Evolutionary conservation across 805 yeast genomes (phyloP).

Genomic region (Candida morakotiae): DNA sequence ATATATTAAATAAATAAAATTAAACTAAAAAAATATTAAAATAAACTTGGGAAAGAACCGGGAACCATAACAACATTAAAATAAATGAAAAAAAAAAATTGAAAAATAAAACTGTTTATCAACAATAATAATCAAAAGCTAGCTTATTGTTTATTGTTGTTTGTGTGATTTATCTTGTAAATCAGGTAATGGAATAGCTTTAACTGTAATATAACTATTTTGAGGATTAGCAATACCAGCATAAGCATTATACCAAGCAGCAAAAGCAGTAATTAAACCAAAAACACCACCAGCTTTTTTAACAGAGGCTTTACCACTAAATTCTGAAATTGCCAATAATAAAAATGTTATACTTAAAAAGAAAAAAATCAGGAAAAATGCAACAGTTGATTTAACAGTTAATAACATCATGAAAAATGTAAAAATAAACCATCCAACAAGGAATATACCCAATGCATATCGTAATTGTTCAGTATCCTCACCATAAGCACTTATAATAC

Average conservation of each 20-base stretch:
- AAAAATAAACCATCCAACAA: slow-evolving; percentile 42
- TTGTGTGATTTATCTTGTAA: slow-evolving; percentile 13
- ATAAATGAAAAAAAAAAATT: neutral
- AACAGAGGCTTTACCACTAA: slow-evolving; percentile 24
- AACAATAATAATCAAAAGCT: too few relatives aligned
- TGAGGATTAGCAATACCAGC: slow-evolving; percentile 53
- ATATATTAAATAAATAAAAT: neutral
- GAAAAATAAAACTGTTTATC: neutral
- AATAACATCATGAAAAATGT: slow-evolving; percentile 38
- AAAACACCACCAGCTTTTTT: slow-evolving; percentile 42
- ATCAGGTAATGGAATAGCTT: slow-evolving; percentile 44
- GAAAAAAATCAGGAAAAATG: slow-evolving; percentile 39
- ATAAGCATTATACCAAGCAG: slow-evolving; percentile 44
- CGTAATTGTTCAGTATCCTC: slow-evolving; percentile 19
- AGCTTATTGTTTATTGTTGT: slow-evolving; percentile 6
- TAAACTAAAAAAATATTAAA: neutral
- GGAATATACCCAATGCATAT: slow-evolving; percentile 35
- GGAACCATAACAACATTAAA: slow-evolving; percentile 4
- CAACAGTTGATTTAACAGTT: slow-evolving; percentile 41
- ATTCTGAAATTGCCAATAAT: slow-evolving; percentile 36
- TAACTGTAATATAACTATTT: slow-evolving; percentile 54
- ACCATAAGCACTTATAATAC: slow-evolving; percentile 33
- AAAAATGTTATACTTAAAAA: slow-evolving; percentile 38
- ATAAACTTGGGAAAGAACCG: slow-evolving; percentile 1
- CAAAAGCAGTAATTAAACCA: slow-evolving; percentile 38